phyloP scores from a whole-genome alignment of 768 basidiomycete species.

The Tricholoma matsutake region DNA sequence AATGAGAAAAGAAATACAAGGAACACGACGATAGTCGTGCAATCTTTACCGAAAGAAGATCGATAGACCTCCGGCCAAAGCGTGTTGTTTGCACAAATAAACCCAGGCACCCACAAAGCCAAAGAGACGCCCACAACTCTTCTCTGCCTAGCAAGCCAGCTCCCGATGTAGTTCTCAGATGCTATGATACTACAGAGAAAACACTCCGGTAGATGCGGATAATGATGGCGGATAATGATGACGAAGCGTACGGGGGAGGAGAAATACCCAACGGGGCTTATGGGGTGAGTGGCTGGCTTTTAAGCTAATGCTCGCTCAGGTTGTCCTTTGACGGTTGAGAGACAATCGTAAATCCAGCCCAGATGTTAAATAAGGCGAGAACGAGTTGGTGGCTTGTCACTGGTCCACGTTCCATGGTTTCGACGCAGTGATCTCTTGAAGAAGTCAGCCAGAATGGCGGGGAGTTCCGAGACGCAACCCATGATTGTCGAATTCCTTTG shows the following conservation, averaged over 20 bases:
- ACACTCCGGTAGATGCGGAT: background rate
- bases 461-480: constrained; percentile 14
- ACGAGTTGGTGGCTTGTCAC: constrained; percentile 8
- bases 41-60: constrained; percentile 18
- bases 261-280: background rate
- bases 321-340: constrained; percentile 8
- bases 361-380: constrained; percentile 8
- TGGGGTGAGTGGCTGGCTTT: constrained; percentile 7
- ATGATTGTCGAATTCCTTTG: constrained; percentile 3
- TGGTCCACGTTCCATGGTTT: constrained; percentile 17
- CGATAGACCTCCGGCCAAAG: constrained; percentile 24
- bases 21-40: constrained; percentile 16
- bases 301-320: constrained; percentile 4
- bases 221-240: background rate
- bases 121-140: constrained; percentile 34
- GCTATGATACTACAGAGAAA: background rate
- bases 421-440: background rate
- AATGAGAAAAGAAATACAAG: constrained; percentile 13
- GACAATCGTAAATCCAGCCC: constrained; percentile 13
- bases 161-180: background rate
- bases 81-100: constrained; percentile 36
- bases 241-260: background rate
- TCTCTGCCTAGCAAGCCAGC: background rate
- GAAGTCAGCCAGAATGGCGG: constrained; percentile 13
- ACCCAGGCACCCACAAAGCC: constrained; percentile 34